Base-by-base conservation (phyloP, 345 rosid species). In the Boechera divaricarpa region DNA sequence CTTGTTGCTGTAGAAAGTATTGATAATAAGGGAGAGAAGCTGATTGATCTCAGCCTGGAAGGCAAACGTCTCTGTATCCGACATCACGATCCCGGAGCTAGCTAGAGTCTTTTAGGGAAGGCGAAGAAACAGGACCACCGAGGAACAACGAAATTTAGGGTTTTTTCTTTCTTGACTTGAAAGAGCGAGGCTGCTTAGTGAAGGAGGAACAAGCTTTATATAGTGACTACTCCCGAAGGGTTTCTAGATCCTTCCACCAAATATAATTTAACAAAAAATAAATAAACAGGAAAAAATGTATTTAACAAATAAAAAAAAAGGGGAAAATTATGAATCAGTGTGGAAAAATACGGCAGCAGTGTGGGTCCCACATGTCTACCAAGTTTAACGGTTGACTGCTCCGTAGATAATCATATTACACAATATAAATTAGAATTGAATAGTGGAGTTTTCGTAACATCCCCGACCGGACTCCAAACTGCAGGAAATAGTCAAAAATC, bases 11-110 rank as follows among this genome's bases (percentile, higher is more conserved):
- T 89, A 87, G 51, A 87, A 87, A 44, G 91, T 84, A 7, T 89
- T 87, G 83, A 89, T 86, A 65, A 89, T 87, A 77, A 89, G 85
- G 59, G 89, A 87, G 74, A 89, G 73, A 24, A 89, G 86, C 85
- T 89, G 93, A 51, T 89, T 89, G 82, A 89, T 89, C 88, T 87
- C 93, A 16, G 91, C 91, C 73, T 87, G 93, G 63, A 89, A 89
- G 16, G 91, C 91, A 49, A 89, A 87, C 70, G 91, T 87, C 85
- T 89, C 94, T 0, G 76, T 59, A 12, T 86, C 91, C 88, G 29
- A 47, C n/a, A 76, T 76, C 56, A 9, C 57, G 24, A 32, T 65
- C 49, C 8, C 6, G 42, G 32, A 39, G 49, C 32, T 62, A 28
- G 29, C 18, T 33, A 60, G 11, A 12, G 21, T 15, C 2, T 28